Conservation (phyloP, 23 red algal species). For the Cyanidium caldarium region DNA sequence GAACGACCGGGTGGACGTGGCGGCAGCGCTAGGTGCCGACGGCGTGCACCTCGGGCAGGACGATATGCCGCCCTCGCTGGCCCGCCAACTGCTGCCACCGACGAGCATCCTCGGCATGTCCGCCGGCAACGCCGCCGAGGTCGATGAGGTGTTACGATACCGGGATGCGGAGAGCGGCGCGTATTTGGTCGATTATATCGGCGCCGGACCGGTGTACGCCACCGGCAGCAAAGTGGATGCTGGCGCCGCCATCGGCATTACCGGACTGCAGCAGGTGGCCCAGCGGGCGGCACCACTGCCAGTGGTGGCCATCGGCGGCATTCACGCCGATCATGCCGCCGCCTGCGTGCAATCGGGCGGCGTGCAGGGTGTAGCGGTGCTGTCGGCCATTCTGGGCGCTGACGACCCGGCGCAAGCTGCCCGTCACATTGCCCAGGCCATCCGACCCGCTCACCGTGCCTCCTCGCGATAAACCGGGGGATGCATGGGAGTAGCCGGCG, state of each 20-base stretch:
- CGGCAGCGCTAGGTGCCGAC: slow-evolving; percentile 41
- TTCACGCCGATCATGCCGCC: slow-evolving; percentile 21
- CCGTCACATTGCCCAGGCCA: background rate
- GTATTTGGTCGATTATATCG: slow-evolving; percentile 39
- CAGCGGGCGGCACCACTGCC: slow-evolving; percentile 16
- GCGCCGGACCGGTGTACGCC: slow-evolving; percentile 56
- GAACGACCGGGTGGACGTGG: slow-evolving; percentile 76
- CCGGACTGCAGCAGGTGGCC: slow-evolving; percentile 20
- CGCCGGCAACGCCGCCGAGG: slow-evolving; percentile 46
- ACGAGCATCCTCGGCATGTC: slow-evolving; percentile 53
- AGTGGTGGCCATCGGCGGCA: slow-evolving; percentile 82
- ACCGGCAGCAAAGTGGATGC: slow-evolving; percentile 67
- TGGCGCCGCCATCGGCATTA: slow-evolving; percentile 47
- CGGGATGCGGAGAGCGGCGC: slow-evolving; percentile 5
- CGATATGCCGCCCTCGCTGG: slow-evolving; percentile 27
- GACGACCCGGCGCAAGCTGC: slow-evolving; percentile 19
- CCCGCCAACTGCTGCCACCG: slow-evolving; percentile 14
- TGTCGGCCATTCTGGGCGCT: slow-evolving; percentile 59
- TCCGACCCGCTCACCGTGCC: too few species aligned
- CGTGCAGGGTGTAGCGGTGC: slow-evolving; percentile 64
- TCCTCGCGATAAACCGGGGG: too few species aligned
- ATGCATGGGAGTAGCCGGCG: too few species aligned
- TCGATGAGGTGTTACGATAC: slow-evolving; percentile 11
- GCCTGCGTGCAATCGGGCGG: slow-evolving; percentile 20
- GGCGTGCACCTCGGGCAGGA: slow-evolving; percentile 98